A percentile compares a stretch with the other conserved stretches of the same genome.
Conservation (phyloP, 75 land plant genomes). For the Sequoiadendron giganteum region DNA sequence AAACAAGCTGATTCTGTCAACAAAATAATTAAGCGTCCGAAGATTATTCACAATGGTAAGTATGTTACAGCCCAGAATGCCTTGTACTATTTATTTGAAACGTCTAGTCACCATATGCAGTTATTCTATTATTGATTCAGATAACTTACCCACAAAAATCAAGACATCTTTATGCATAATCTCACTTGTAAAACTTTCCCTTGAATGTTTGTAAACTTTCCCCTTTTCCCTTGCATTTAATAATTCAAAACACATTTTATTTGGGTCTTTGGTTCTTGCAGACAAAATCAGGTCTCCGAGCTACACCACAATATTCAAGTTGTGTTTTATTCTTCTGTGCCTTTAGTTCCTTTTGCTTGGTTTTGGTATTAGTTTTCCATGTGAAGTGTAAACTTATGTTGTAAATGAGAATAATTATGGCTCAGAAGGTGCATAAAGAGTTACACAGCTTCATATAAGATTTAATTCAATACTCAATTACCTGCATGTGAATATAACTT, state of each 20-base stretch:
- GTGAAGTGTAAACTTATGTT: too few relatives aligned
- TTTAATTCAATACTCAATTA: neutral
- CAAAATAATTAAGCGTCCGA: neutral
- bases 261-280: neutral
- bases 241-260: neutral
- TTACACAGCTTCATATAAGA: neutral
- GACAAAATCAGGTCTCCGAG: neutral
- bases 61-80: too few relatives aligned
- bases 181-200: too few relatives aligned
- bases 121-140: too few relatives aligned
- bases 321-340: neutral
- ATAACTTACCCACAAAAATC: too few relatives aligned
- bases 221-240: neutral
- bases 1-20: neutral
- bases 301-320: neutral
- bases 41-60: too few relatives aligned
- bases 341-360: neutral
- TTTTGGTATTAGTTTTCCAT: neutral
- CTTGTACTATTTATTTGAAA: too few relatives aligned
- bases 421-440: neutral
- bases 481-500: neutral
- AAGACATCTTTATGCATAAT: too few relatives aligned
- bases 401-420: neutral
- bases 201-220: neutral
- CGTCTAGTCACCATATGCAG: too few relatives aligned